Conservation (phyloP, 192 early-diverging fungal genomes). For the Umbelopsis sp. region DNA sequence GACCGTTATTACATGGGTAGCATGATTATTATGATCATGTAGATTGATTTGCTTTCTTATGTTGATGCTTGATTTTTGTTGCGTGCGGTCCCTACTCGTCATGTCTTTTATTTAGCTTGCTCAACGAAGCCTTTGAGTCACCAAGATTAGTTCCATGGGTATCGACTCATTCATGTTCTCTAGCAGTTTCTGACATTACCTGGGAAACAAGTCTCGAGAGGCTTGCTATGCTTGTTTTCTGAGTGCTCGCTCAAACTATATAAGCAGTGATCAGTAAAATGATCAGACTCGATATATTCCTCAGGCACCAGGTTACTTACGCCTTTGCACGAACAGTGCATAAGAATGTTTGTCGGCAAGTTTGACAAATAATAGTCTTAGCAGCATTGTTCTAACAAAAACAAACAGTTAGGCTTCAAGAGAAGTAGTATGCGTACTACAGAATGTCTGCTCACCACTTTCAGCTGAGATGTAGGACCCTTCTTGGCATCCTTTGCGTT, state of each 20-base stretch:
- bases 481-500: constrained; percentile 54
- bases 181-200: constrained; percentile 28
- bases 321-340: constrained; percentile 75
- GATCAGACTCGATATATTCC: not conserved
- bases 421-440: not conserved
- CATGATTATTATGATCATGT: too few relatives aligned
- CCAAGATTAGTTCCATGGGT: not conserved
- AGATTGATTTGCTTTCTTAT: not conserved
- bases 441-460: constrained; percentile 47
- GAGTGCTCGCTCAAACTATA: constrained; percentile 69
- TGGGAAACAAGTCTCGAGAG: constrained; percentile 80
- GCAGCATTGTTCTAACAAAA: constrained; percentile 73
- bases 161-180: not conserved
- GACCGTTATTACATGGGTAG: too few relatives aligned
- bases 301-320: constrained; percentile 44
- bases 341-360: constrained; percentile 82
- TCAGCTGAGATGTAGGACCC: constrained; percentile 61
- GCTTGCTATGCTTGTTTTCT: constrained; percentile 76
- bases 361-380: constrained; percentile 75
- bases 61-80: not conserved
- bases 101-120: not conserved
- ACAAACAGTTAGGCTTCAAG: not conserved
- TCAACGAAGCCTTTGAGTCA: not conserved
- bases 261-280: not conserved
- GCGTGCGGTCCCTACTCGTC: not conserved